Evolutionary conservation across 495 filamentous ascomycete genomes (phyloP), one percentile per base, ranked within the genome.

Genomic region (Xylaria scruposa): DNA sequence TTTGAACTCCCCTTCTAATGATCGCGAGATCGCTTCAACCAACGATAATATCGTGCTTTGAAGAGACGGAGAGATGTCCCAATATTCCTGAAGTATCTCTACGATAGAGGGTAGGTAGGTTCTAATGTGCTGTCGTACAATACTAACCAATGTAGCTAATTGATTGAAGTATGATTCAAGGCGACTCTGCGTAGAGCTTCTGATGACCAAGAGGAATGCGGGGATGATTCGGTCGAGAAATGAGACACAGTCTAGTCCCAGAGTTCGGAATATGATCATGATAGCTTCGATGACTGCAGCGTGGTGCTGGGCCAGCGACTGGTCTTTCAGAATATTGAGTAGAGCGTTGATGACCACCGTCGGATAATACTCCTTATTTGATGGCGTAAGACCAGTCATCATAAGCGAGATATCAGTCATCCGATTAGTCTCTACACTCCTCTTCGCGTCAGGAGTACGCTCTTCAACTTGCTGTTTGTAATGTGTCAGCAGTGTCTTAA

Each of bases 151-250:
- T 36, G 96, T 91, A 67, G 94, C 91, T 64, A 99, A 82, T 72
- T 99, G 97, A 76, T 97, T 98, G 83, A 98, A 99, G 79, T 98
- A 98, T 2, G 94, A 93, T 74, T 98, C 96, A 3, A 97, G 88
- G 4, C 93, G 89, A 53, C 85, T 91, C 9, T 85, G 73, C 29
- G 92, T 88, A 13, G 93, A 93, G 70, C 88, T 90, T 60, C 90
- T 88, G 60, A 98, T 97, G 68, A 98, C 95, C 15, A 86, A 80
- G 26, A 99, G 86, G 78, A 99, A 98, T 0, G 93, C 97, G 3
- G 96, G 97, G 64, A 99, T 92, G 59, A 99, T 97, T 58, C 94
- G 92, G 62, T 91, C 90, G 6, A 99, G 87, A 79, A 97, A 98
- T 3, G 93, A 91, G 40, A 99, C 94, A 78, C 97, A 98, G 78